Evolutionary conservation across 1,284 basidiomycete species (phyloP).

Genomic region (Apiotrichum laibachii): DNA sequence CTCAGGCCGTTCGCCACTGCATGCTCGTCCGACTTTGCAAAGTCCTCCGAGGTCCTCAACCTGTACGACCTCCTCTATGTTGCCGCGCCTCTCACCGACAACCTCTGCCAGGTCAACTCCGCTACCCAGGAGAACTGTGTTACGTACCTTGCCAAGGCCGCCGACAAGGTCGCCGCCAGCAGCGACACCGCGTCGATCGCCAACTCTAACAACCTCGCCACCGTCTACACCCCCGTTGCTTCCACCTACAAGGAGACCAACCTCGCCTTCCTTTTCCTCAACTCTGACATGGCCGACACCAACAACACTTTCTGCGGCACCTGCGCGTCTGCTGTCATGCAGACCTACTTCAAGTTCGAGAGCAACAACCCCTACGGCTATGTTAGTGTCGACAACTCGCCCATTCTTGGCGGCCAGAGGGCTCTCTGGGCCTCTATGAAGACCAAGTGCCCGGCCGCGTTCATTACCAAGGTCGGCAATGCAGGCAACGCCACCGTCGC

Average conservation of each 20-base stretch:
- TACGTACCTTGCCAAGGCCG: no score
- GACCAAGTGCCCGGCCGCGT: constrained; percentile 51
- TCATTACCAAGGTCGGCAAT: constrained; percentile 43
- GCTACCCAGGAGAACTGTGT: constrained; percentile 68
- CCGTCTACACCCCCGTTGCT: constrained; percentile 61
- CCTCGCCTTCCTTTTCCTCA: constrained; percentile 75
- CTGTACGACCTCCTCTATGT: constrained; percentile 77
- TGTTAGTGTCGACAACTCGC: constrained; percentile 61
- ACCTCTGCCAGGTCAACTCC: constrained; percentile 69
- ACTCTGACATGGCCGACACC: constrained; percentile 56
- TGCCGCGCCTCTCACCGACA: constrained; percentile 61
- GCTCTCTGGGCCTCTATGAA: constrained; percentile 64
- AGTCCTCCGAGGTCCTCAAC: constrained; percentile 56
- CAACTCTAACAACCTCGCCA: constrained; percentile 27
- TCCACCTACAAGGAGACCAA: constrained; percentile 64
- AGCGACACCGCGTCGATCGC: constrained; percentile 29
- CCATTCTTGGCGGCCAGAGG: constrained; percentile 65
- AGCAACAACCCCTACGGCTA: constrained; percentile 66
- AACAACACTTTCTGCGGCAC: constrained; percentile 65
- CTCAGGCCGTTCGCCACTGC: constrained; percentile 67
- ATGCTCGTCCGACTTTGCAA: constrained; percentile 66
- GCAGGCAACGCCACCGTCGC: constrained; percentile 39
- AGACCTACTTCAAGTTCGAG: constrained; percentile 73
- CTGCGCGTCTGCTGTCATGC: constrained; percentile 73
- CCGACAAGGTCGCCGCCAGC: constrained; percentile 48